These are phyloP conservation scores for Psidium guajava DNA, from an alignment of 345 rosid genomes.

Conservation along the genomic window DNA sequence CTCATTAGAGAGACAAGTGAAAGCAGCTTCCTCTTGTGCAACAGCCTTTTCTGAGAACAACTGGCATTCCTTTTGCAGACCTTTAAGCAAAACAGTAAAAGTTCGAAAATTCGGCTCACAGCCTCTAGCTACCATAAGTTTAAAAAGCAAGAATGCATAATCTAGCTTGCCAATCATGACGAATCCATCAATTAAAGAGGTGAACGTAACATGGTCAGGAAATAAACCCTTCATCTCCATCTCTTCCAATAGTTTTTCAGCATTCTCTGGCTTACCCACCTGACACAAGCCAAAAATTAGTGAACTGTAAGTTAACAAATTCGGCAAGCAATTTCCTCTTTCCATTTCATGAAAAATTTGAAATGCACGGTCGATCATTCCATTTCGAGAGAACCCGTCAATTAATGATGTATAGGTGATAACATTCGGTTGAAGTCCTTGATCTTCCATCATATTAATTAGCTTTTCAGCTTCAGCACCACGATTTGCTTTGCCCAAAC, in stretches of 20 bases:
- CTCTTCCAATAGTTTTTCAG: constrained; percentile 41
- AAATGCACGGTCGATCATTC: constrained; percentile 26
- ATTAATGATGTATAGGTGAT: constrained; percentile 54
- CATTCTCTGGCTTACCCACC: constrained; percentile 38
- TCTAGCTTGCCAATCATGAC: constrained; percentile 41
- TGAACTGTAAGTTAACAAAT: constrained; percentile 41
- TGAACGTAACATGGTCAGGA: constrained; percentile 41
- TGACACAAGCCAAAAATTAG: constrained; percentile 52
- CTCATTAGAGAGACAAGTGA: constrained; percentile 14
- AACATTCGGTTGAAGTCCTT: constrained; percentile 33
- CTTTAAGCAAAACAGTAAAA: constrained; percentile 39
- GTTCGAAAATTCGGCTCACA: constrained; percentile 51
- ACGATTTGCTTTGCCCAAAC: constrained; percentile 26
- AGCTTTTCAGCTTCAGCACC: constrained; percentile 31
- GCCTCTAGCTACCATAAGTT: constrained; percentile 28
- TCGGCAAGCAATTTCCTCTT: constrained; percentile 27
- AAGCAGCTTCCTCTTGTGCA: constrained; percentile 23
- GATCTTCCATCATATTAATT: constrained; percentile 24
- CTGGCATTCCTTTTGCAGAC: constrained; percentile 33
- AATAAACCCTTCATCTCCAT: constrained; percentile 33
- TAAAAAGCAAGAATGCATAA: constrained; percentile 39
- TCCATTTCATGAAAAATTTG: constrained; percentile 45
- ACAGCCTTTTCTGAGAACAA: constrained; percentile 23
- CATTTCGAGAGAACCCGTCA: constrained; percentile 36
- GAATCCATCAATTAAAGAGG: constrained; percentile 46